Evolutionary conservation across 2,329 filamentous ascomycete species (phyloP).

Genomic region (Cordyceps tenuipes): DNA sequence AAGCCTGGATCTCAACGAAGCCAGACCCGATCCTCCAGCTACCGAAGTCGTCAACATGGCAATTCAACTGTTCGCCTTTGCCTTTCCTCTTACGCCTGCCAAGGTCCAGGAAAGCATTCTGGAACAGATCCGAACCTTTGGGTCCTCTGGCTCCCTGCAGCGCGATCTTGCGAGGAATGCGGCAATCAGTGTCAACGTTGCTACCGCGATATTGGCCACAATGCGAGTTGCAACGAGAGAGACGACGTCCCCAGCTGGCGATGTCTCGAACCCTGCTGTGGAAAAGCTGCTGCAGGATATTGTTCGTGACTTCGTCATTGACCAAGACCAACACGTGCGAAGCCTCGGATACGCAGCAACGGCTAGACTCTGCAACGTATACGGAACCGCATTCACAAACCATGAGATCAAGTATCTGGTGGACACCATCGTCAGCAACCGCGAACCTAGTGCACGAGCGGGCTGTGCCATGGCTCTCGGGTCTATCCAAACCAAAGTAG

Average conservation of each 20-base stretch:
- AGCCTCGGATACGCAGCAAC: constrained; percentile 77
- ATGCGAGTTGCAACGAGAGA: constrained; percentile 81
- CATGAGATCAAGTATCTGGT: constrained; percentile 84
- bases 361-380: constrained; percentile 73
- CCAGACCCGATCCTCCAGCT: constrained; percentile 64
- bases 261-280: constrained; percentile 65
- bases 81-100: constrained; percentile 77
- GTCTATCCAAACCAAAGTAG: constrained; percentile 88
- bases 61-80: constrained; percentile 85
- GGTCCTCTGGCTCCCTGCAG: constrained; percentile 71
- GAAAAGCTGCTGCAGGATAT: constrained; percentile 79
- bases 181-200: constrained; percentile 85
- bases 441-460: constrained; percentile 85
- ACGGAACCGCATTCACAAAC: constrained; percentile 83
- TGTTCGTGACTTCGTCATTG: constrained; percentile 62
- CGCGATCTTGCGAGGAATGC: constrained; percentile 82
- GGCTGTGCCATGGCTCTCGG: constrained; percentile 92
- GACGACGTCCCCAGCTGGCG: constrained; percentile 62
- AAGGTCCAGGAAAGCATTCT: constrained; percentile 95
- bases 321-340: constrained; percentile 79
- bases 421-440: constrained; percentile 87
- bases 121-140: constrained; percentile 84
- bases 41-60: constrained; percentile 94
- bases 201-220: constrained; percentile 69
- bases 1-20: constrained; percentile 32